Base-by-base conservation (phyloP, 352 stramenopile genomes). In the Phytophthora sansomeana region DNA sequence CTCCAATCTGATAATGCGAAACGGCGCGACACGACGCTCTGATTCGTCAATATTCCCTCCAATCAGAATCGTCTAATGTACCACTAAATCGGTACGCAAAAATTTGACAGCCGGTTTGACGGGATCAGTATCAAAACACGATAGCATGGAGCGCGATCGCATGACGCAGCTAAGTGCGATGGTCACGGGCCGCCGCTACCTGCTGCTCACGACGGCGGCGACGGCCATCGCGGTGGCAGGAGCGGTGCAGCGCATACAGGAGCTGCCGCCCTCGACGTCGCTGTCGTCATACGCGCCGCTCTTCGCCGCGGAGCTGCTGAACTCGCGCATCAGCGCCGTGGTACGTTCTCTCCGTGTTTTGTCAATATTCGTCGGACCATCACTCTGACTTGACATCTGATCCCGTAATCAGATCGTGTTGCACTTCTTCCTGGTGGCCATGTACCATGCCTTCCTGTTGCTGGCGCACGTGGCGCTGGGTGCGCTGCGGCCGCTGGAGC, bases 371-470 rank as follows among this genome's bases (percentile, higher is more conserved):
- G 3, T 24, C 17, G 32, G 68, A 72, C 57, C 57, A 66, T 72
- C 59, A 69, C 50, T 66, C 26, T 57, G 19, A 57, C 14, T 14
- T 47, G 29, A 55, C n/a, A 17, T 58, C 32, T 49, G 19, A 43
- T 50, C 35, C 5, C 38, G 35, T 36, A 44, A 71, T 62, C 54
- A 91, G 82, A 91, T 91, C 49, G 68, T 88, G 42, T 62, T 91
- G 33, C 85, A 93, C 47, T 90, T 86, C 50, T 83, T 91, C 64
- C 71, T 88, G 11, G 76, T 93, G 46, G 43, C 77, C 54, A 80
- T 91, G 67, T 93, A 93, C 41, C 74, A 91, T 39, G 42, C 78
- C 17, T 91, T 91, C 53, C 46, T 93, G 26, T 60, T 75, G 17
- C 63, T 89, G 29, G 81, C 81, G 16, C 73, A 63, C 24, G 46